Conservation (phyloP, 2,329 filamentous ascomycete genomes). For the Exserohilum turcica region DNA sequence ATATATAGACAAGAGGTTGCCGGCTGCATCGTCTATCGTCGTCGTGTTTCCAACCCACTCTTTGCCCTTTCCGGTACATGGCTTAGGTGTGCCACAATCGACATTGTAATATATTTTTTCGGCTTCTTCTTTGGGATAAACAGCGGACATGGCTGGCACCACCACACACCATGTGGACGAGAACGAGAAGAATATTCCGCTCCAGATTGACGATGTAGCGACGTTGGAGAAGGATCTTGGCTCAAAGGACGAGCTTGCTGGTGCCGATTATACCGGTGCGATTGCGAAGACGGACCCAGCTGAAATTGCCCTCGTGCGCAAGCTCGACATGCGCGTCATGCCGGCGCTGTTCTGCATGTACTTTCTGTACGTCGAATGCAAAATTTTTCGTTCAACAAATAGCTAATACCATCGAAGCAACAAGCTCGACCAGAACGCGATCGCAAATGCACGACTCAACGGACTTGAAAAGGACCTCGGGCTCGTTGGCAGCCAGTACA, state of each 20-base stretch:
- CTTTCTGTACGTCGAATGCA: slow-evolving; percentile 32
- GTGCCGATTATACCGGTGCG: slow-evolving; percentile 31
- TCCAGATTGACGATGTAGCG: slow-evolving; percentile 27
- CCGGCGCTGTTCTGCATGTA: slow-evolving; percentile 46
- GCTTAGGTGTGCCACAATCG: no score
- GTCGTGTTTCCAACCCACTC: no score
- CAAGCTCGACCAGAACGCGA: slow-evolving; percentile 63
- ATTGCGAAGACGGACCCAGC: slow-evolving; percentile 29
- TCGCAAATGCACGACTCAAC: slow-evolving; percentile 66
- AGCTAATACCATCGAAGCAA: slow-evolving; percentile 22
- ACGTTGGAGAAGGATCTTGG: background rate
- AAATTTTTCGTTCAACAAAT: background rate
- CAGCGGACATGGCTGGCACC: slow-evolving; percentile 16
- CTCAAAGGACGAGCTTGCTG: background rate
- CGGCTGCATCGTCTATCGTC: background rate
- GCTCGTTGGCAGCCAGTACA: slow-evolving; percentile 32
- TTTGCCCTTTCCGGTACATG: background rate
- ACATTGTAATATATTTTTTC: background rate
- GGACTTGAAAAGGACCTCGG: slow-evolving; percentile 61
- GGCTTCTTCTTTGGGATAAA: background rate
- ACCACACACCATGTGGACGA: background rate
- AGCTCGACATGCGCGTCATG: slow-evolving; percentile 34
- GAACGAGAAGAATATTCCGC: slow-evolving; percentile 23
- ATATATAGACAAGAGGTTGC: slow-evolving; percentile 20
- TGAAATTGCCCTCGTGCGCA: slow-evolving; percentile 35